Evolutionary conservation across 805 yeast species (phyloP).

Genomic region (Hanseniaspora jakobsenii): DNA sequence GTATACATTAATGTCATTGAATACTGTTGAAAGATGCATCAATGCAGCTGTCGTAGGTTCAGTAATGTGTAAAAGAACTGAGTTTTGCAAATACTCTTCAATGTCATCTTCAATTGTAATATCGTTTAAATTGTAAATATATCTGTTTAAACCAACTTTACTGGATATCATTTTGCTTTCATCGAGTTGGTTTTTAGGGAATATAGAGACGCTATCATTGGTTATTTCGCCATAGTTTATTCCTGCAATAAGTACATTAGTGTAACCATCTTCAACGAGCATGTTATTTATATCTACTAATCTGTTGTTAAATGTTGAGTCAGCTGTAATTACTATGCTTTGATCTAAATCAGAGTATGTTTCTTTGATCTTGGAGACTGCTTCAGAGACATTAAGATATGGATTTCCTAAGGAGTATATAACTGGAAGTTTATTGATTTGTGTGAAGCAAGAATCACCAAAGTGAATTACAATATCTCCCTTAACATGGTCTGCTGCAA

Average conservation of each 20-base stretch:
- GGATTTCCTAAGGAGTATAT: conserved; percentile 72
- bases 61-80: conserved; percentile 56
- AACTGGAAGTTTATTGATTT: conserved; percentile 59
- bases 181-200: conserved; percentile 4
- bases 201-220: conserved; percentile 16
- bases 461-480: conserved; percentile 83
- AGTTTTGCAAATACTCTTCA: conserved; percentile 31
- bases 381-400: conserved; percentile 33
- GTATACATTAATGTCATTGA: conserved; percentile 38
- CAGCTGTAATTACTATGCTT: conserved; percentile 57
- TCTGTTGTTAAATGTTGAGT: conserved; percentile 49
- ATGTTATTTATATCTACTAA: conserved; percentile 32
- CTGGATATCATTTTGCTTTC: neutral
- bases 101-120: neutral
- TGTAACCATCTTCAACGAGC: conserved; percentile 26
- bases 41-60: conserved; percentile 69
- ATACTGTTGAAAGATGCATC: conserved; percentile 61
- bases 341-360: conserved; percentile 32
- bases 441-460: conserved; percentile 88
- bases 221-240: conserved; percentile 35
- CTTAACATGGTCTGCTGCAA: conserved; percentile 84
- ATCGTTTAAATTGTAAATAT: conserved; percentile 6
- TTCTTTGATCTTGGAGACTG: conserved; percentile 33
- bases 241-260: conserved; percentile 19
- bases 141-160: conserved; percentile 11